Conservation (phyloP, 1,284 basidiomycete species). For the Leccinum insolens region DNA sequence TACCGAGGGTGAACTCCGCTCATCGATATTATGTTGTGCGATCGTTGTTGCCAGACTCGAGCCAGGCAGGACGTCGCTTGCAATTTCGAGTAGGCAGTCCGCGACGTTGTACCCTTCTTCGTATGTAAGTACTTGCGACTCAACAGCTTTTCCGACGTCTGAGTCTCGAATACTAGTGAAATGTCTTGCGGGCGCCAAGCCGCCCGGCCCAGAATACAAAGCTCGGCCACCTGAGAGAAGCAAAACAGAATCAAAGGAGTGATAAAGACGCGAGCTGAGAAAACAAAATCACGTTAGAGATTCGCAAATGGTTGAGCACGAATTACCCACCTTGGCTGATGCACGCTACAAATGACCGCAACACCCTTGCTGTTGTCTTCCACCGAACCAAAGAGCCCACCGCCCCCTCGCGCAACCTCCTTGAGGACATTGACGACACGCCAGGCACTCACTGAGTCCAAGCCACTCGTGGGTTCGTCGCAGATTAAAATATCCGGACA, state of each 20-base stretch:
- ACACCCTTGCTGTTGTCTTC: constrained; percentile 23
- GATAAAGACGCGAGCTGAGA: constrained; percentile 77
- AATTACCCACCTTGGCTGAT: constrained; percentile 72
- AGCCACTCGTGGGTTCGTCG: constrained; percentile 82
- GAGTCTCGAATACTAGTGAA: constrained; percentile 51
- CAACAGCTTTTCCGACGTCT: constrained; percentile 38
- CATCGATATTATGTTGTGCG: constrained; percentile 19
- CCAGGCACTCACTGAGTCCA: constrained; percentile 87
- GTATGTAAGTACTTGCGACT: constrained; percentile 42
- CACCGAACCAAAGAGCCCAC: constrained; percentile 26
- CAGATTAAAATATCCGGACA: constrained; percentile 80
- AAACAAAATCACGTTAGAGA: neutral
- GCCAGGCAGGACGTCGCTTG: constrained; percentile 59
- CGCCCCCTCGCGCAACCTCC: constrained; percentile 67
- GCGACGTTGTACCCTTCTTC: constrained; percentile 85
- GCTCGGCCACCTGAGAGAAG: constrained; percentile 78
- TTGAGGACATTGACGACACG: constrained; percentile 78
- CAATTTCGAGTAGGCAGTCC: constrained; percentile 86
- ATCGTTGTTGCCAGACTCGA: constrained; percentile 38
- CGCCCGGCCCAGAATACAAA: constrained; percentile 81
- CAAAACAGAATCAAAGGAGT: constrained; percentile 80
- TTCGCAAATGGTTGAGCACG: neutral
- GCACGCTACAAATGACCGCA: constrained; percentile 85
- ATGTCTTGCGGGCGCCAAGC: constrained; percentile 63
- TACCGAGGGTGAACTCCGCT: constrained; percentile 10